phyloP scores from a whole-genome alignment of 805 yeast genomes.

The Saturnispora sanitii region DNA sequence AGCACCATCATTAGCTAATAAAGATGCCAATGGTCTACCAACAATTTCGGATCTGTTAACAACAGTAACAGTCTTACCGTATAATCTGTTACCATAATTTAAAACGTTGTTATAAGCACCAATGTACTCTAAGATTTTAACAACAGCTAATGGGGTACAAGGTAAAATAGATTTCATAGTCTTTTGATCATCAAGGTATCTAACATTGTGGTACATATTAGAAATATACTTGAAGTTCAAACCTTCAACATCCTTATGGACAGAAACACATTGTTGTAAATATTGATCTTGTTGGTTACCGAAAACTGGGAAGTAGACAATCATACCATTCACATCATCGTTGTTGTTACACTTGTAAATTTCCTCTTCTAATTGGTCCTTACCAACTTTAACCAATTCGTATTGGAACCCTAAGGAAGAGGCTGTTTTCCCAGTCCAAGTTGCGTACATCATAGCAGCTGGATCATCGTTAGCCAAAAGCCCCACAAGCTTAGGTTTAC shows the following conservation, averaged over 20 bases:
- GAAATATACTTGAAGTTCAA: slow-evolving; percentile 83
- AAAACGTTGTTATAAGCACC: slow-evolving; percentile 77
- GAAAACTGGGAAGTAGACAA: slow-evolving; percentile 96
- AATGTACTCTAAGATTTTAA: slow-evolving; percentile 82
- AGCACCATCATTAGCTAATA: slow-evolving; percentile 96
- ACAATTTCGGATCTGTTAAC: slow-evolving; percentile 95
- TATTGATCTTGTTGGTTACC: slow-evolving; percentile 94
- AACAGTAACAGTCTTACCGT: slow-evolving; percentile 84
- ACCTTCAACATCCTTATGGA: slow-evolving; percentile 94
- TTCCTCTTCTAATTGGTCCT: slow-evolving; percentile 77
- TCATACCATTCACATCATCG: slow-evolving; percentile 73
- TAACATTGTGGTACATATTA: slow-evolving; percentile 87
- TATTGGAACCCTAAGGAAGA: slow-evolving; percentile 78
- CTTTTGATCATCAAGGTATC: slow-evolving; percentile 63
- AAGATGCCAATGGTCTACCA: slow-evolving; percentile 93
- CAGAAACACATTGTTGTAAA: slow-evolving; percentile 83
- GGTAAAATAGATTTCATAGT: slow-evolving; percentile 80
- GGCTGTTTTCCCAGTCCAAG: slow-evolving; percentile 90
- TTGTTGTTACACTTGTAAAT: slow-evolving; percentile 77
- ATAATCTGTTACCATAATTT: slow-evolving; percentile 83
- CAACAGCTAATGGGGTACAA: slow-evolving; percentile 92
- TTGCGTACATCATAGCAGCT: slow-evolving; percentile 91
- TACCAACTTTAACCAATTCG: slow-evolving; percentile 60
- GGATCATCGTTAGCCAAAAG: slow-evolving; percentile 89
- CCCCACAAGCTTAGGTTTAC: slow-evolving; percentile 76